Conservation (phyloP, 2,329 filamentous ascomycete genomes). For the Fusarium sp. region DNA sequence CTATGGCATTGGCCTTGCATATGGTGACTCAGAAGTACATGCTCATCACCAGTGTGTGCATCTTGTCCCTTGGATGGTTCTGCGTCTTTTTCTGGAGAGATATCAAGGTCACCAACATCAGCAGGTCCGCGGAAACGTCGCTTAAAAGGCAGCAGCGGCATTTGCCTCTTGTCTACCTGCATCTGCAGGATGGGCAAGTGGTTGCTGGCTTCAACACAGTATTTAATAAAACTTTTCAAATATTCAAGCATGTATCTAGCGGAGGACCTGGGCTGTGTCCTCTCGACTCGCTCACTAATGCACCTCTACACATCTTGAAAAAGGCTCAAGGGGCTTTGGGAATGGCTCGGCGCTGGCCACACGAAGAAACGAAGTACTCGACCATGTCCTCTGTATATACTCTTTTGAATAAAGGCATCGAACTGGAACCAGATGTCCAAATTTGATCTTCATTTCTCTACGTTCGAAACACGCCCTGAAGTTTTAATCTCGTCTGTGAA, state of each 20-base stretch:
- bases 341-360: neutral
- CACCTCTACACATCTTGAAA: neutral
- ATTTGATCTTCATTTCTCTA: neutral
- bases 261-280: neutral
- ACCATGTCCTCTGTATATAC: neutral
- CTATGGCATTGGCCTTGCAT: constrained; percentile 69
- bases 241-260: neutral
- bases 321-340: neutral
- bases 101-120: constrained; percentile 60
- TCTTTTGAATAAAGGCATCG: neutral
- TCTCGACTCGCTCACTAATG: neutral
- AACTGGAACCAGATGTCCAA: neutral
- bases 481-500: neutral
- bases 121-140: constrained; percentile 55
- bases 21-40: constrained; percentile 66
- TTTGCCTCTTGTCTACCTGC: neutral
- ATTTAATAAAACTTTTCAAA: neutral
- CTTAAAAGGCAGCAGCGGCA: constrained; percentile 32
- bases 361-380: neutral
- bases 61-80: constrained; percentile 56
- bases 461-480: neutral
- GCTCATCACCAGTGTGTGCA: constrained; percentile 60
- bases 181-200: neutral
- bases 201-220: neutral
- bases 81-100: constrained; percentile 62